A percentile compares a stretch with the other conserved stretches of the same genome.
phyloP scores from a whole-genome alignment of 2,329 filamentous ascomycete species.

The Exutisphaerella laricina region DNA sequence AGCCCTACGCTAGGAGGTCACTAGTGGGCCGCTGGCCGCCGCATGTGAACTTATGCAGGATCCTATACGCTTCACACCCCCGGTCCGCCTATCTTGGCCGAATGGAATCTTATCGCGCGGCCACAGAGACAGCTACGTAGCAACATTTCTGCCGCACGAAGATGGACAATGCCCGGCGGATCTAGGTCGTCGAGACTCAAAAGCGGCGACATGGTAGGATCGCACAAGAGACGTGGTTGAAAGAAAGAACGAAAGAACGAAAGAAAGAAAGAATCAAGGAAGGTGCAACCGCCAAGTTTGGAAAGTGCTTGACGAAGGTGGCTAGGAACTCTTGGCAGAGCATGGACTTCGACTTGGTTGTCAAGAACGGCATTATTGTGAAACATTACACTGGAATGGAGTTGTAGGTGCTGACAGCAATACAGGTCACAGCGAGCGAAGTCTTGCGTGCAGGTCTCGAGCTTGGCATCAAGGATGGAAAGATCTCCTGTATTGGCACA shows the following conservation, averaged over 20 bases:
- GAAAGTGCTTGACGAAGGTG: too few species aligned
- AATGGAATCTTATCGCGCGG: slow-evolving; percentile 14
- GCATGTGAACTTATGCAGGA: slow-evolving; percentile 5
- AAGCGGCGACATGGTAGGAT: too few species aligned
- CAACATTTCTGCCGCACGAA: not conserved
- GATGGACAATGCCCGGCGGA: not conserved
- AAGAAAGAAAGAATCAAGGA: too few species aligned
- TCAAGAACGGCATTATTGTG: slow-evolving; percentile 42
- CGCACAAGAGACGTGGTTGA: too few species aligned
- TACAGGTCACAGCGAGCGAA: slow-evolving; percentile 44
- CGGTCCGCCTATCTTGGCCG: slow-evolving; percentile 20
- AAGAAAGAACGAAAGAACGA: too few species aligned
- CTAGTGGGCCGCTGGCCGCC: too few species aligned
- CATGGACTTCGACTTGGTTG: slow-evolving; percentile 37
- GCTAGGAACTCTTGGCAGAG: slow-evolving; percentile 8
- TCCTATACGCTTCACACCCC: slow-evolving; percentile 3
- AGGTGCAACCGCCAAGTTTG: too few species aligned
- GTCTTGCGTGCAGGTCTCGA: slow-evolving; percentile 40
- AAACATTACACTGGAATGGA: slow-evolving; percentile 3
- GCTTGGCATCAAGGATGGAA: slow-evolving; percentile 45
- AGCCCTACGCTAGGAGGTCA: not conserved
- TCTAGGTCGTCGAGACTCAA: not conserved
- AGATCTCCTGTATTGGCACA: slow-evolving; percentile 42
- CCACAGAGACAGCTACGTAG: slow-evolving; percentile 3
- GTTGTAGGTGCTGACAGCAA: slow-evolving; percentile 2